Conservation (phyloP, 345 rosid species). For the Citrus cavaleriei region DNA sequence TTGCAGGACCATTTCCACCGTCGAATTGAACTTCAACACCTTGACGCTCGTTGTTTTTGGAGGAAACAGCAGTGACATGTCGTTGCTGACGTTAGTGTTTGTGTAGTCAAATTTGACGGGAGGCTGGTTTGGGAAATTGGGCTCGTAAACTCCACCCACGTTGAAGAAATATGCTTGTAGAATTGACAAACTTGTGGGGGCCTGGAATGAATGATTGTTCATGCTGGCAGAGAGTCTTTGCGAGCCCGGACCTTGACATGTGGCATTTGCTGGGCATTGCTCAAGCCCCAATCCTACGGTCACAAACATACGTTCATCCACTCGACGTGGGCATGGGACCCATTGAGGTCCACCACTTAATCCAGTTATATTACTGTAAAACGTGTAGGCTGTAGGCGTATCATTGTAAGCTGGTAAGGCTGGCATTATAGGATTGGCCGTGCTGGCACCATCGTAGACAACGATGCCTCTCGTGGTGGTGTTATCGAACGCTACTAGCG, state of each 20-base stretch:
- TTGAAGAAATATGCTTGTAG: conserved; percentile 57
- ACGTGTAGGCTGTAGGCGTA: conserved; percentile 65
- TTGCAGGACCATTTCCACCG: conserved; percentile 76
- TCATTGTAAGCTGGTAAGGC: conserved; percentile 54
- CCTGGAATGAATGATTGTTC: conserved; percentile 66
- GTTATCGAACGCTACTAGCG: conserved; percentile 20
- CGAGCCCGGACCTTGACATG: conserved; percentile 40
- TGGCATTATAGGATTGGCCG: conserved; percentile 50
- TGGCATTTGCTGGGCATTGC: conserved; percentile 39
- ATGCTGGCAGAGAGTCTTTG: conserved; percentile 57
- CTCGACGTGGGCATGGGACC: conserved; percentile 56
- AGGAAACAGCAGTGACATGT: conserved; percentile 30
- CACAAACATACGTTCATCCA: conserved; percentile 71
- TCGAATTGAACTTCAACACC: conserved; percentile 61
- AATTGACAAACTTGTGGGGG: conserved; percentile 47
- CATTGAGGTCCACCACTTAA: conserved; percentile 47
- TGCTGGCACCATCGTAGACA: conserved; percentile 30
- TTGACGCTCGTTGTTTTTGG: conserved; percentile 59
- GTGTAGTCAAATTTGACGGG: conserved; percentile 66
- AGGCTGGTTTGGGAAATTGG: conserved; percentile 65
- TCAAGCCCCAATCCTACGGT: conserved; percentile 55
- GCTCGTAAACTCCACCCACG: conserved; percentile 51
- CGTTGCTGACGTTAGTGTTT: conserved; percentile 24
- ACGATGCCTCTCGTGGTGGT: conserved; percentile 70
- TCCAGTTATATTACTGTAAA: conserved; percentile 50